Percentiles rank a stretch among this genome's conserved stretches.
Conservation (phyloP, 495 filamentous ascomycete genomes). For the Usnea hakonensis region DNA sequence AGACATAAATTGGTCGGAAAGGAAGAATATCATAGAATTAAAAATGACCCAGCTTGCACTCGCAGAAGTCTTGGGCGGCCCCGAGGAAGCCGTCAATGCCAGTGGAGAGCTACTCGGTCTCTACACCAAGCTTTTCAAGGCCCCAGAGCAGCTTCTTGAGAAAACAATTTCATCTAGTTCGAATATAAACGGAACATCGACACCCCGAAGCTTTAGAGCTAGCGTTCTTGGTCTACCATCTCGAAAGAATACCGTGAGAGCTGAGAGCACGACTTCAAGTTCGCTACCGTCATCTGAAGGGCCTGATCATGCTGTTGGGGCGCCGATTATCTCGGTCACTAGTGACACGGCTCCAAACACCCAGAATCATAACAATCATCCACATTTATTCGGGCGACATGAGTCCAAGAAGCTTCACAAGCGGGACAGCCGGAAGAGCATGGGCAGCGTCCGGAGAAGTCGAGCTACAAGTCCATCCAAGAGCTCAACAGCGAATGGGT, state of each 20-base stretch:
- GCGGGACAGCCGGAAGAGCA: conserved; percentile 36
- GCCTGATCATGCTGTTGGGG: conserved; percentile 21
- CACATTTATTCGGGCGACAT: conserved; percentile 28
- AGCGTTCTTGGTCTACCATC: conserved; percentile 61
- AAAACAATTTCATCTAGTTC: conserved; percentile 44
- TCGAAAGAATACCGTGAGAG: conserved; percentile 11
- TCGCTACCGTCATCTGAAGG: conserved; percentile 11
- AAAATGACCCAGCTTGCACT: conserved; percentile 91
- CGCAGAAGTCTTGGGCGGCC: conserved; percentile 71
- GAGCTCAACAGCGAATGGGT: background rate
- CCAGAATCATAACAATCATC: conserved; percentile 21
- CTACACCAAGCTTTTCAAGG: conserved; percentile 69
- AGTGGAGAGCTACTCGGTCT: conserved; percentile 76
- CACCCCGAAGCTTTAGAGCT: conserved; percentile 60
- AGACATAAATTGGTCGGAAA: conserved; percentile 69
- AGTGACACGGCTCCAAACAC: conserved; percentile 31
- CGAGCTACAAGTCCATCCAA: conserved; percentile 15
- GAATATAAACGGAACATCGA: conserved; percentile 64
- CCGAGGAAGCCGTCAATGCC: conserved; percentile 73
- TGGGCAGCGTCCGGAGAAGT: conserved; percentile 32
- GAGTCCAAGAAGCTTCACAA: conserved; percentile 43
- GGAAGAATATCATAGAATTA: conserved; percentile 73
- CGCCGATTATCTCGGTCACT: conserved; percentile 45
- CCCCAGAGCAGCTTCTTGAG: conserved; percentile 32
- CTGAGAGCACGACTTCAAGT: conserved; percentile 11